phyloP scores from a whole-genome alignment of 2,329 filamentous ascomycete species.

The Beauveria australis region DNA sequence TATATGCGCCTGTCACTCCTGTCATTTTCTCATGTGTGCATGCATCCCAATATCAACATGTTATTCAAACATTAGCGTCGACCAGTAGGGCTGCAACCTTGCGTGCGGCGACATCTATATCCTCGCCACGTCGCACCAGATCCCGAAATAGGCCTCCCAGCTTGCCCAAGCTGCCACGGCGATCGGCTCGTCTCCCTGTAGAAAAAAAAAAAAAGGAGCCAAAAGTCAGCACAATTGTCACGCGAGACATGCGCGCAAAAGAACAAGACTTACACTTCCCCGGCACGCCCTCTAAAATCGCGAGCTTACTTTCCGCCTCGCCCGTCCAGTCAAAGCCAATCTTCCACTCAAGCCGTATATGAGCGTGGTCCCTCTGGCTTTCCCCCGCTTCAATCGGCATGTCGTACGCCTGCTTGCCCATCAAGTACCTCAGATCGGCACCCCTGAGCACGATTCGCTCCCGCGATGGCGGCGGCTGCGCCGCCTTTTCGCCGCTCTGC shows the following conservation, averaged over 20 bases:
- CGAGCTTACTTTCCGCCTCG: constrained; percentile 54
- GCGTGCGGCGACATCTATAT: constrained; percentile 47
- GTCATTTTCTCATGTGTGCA: constrained; percentile 2
- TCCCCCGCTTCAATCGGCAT: constrained; percentile 29
- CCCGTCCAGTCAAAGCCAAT: constrained; percentile 66
- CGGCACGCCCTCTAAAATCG: constrained; percentile 48
- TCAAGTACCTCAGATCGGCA: constrained; percentile 42
- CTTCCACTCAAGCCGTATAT: constrained; percentile 51
- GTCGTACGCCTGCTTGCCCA: constrained; percentile 44
- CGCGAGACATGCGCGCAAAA: not conserved
- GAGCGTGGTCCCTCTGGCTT: constrained; percentile 27
- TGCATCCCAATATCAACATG: constrained; percentile 1
- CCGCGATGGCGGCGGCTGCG: constrained; percentile 10
- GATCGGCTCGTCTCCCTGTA: constrained; percentile 54
- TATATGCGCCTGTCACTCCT: constrained; percentile 3
- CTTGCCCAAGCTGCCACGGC: constrained; percentile 44
- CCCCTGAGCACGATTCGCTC: constrained; percentile 12
- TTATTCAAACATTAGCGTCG: not conserved
- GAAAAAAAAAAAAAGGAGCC: not conserved
- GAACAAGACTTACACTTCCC: constrained; percentile 48
- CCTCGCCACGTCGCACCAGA: constrained; percentile 46
- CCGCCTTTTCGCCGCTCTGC: constrained; percentile 16
- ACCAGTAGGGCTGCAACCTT: constrained; percentile 53
- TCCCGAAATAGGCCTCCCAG: constrained; percentile 54
- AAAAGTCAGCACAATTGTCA: constrained; percentile 7